Conservation (phyloP, 345 rosid genomes). For the Heritiera fomes region DNA sequence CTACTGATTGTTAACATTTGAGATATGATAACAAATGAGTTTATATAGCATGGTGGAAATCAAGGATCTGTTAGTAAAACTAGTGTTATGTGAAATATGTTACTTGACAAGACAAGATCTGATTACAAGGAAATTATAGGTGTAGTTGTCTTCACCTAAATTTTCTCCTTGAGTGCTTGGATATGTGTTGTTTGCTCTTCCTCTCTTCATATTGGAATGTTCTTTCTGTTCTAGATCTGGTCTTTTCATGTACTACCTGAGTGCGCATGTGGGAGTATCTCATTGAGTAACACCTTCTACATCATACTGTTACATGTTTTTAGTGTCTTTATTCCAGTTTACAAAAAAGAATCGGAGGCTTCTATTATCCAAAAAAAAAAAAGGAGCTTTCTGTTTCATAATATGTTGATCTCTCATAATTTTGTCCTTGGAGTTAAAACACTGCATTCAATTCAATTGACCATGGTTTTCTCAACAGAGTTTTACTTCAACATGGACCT, state of each 20-base stretch:
- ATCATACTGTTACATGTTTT: background rate
- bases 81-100: background rate
- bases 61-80: slow-evolving; percentile 9
- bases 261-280: background rate
- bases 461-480: background rate
- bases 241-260: background rate
- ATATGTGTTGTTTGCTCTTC: background rate
- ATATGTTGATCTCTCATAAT: background rate
- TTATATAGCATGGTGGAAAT: background rate
- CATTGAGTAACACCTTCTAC: background rate
- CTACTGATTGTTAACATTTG: slow-evolving; percentile 10
- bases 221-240: background rate
- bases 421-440: background rate
- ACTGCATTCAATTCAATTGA: background rate
- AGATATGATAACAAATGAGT: slow-evolving; percentile 1
- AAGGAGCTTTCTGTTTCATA: background rate
- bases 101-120: background rate
- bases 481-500: background rate
- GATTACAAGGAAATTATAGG: background rate
- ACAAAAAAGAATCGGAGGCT: background rate
- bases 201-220: background rate
- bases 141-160: background rate
- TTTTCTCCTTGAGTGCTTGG: background rate
- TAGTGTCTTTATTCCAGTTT: background rate
- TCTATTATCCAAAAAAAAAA: background rate